phyloP scores from a whole-genome alignment of 83 land plant species.

The Picea abies region DNA sequence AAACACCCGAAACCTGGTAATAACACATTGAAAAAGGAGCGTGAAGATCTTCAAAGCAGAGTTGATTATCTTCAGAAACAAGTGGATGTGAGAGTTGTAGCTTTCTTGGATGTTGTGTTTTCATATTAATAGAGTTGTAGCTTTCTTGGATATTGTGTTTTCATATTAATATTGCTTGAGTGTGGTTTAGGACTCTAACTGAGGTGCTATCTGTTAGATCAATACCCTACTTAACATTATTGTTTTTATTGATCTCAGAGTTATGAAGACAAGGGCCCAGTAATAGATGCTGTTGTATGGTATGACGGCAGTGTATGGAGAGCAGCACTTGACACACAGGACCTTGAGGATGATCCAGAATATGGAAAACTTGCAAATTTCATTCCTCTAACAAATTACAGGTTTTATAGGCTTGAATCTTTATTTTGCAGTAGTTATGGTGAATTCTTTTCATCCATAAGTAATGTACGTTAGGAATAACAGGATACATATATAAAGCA shows the following conservation, averaged over 20 bases:
- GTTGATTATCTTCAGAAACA: slow-evolving; percentile 83
- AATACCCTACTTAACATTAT: too few species aligned
- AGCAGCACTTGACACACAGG: slow-evolving; percentile 94
- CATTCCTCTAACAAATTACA: slow-evolving; percentile 88
- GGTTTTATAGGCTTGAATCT: slow-evolving; percentile 34
- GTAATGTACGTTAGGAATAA: background rate
- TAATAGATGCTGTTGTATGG: slow-evolving; percentile 99
- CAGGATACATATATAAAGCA: background rate
- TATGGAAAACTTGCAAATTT: slow-evolving; percentile 87
- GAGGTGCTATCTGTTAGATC: background rate
- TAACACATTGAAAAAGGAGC: slow-evolving; percentile 54
- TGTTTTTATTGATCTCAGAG: slow-evolving; percentile 45
- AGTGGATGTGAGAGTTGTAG: slow-evolving; percentile 56
- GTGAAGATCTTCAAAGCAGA: slow-evolving; percentile 89
- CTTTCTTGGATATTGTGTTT: background rate
- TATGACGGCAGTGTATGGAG: slow-evolving; percentile 97
- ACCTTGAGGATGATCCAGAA: slow-evolving; percentile 72
- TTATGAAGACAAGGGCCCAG: slow-evolving; percentile 97
- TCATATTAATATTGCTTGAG: background rate
- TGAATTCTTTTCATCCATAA: background rate
- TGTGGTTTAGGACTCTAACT: background rate
- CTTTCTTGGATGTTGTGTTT: background rate
- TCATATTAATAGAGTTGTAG: slow-evolving; percentile 6
- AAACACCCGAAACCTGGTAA: slow-evolving; percentile 73
- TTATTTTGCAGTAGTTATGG: background rate